Percentiles rank a stretch among this genome's conserved stretches.
Conservation (phyloP, 108 stramenopile genomes). For the Cyclotella kingstonii region DNA sequence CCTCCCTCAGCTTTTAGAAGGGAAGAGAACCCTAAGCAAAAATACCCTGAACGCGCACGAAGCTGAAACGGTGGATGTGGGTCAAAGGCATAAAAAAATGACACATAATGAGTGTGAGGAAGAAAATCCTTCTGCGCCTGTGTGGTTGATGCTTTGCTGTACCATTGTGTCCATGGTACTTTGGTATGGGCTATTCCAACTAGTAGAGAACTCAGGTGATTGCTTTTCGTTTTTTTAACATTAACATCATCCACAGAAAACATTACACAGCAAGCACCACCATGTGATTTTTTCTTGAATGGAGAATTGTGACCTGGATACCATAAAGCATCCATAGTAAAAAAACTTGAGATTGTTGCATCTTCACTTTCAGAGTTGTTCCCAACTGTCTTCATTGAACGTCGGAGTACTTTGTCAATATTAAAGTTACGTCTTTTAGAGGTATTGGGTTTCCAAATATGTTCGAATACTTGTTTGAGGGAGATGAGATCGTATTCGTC, state of each 20-base stretch:
- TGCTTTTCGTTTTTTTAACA: conserved; percentile 1
- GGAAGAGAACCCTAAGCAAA: conserved; percentile 41
- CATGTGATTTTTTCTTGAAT: conserved; percentile 36
- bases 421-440: conserved; percentile 17
- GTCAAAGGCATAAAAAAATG: conserved; percentile 44
- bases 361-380: conserved; percentile 14
- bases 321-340: conserved; percentile 29
- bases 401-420: conserved; percentile 22
- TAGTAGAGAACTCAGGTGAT: conserved; percentile 23
- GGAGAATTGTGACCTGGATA: conserved; percentile 32
- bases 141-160: conserved; percentile 10
- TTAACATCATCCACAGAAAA: conserved; percentile 28
- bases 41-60: conserved; percentile 43
- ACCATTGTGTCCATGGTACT: conserved; percentile 39
- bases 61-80: conserved; percentile 38
- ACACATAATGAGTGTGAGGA: conserved; percentile 44
- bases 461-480: conserved; percentile 20
- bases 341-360: conserved; percentile 24
- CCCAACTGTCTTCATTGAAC: conserved; percentile 32
- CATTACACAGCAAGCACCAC: conserved; percentile 40
- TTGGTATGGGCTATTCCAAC: conserved; percentile 46
- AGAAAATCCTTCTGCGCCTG: conserved; percentile 27
- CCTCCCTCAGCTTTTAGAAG: conserved; percentile 23
- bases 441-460: conserved; percentile 31
- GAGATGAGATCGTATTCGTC: conserved; percentile 21